Evolutionary conservation across 2,329 filamentous ascomycete genomes (phyloP), one percentile per base, ranked within the genome.

Genomic region (Aspergillus versicolor): DNA sequence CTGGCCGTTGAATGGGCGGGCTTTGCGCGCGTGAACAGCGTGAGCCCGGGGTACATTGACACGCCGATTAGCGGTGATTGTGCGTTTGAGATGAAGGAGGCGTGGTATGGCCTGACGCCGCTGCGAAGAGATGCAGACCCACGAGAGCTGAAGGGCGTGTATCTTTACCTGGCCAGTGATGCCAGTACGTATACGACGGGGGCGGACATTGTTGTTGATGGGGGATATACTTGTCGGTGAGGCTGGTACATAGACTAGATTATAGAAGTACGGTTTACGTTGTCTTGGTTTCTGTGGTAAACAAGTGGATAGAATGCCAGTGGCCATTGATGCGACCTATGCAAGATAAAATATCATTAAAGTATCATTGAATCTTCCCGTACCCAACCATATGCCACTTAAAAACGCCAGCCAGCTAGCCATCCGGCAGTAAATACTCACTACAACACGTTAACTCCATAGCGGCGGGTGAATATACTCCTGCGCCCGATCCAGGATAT

Each of bases 121-220:
- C 88, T 94, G 86, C 88, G 85, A 76, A 71, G 91, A 62, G 88
- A 92, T 69, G 91, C 88, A 8, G 80, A 86, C 62, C 78, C 84
- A 2, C 82, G 85, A 58, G 91, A 96, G 79, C 80, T 95, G 65
- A 92, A 93, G 78, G 91, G 90, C 19, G 88, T 88, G n/a, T 96
- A 89, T 72, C 75, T 95, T 46, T 94, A 92, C 74, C 79, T 95
- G 56, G 88, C 89, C 17, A 90, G 87, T 13, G 90, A 95, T 73
- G 90, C 90, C 4, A 84, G 88, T n/a, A 89, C 85, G 51, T 95
- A 91, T 75, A 91, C 88, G n/a, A 95, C 90, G 8, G 91, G 86
- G 0, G 79, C 83, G 9, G 88, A 92, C 71, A 79, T 94, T 58
- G 76, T 90, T 60, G 84, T 92, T 47, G 90, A 94, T 71, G 90